These are phyloP conservation scores for Pseudocercospora eumusae DNA, from an alignment of 2,329 filamentous ascomycete genomes.

Conservation along the genomic window DNA sequence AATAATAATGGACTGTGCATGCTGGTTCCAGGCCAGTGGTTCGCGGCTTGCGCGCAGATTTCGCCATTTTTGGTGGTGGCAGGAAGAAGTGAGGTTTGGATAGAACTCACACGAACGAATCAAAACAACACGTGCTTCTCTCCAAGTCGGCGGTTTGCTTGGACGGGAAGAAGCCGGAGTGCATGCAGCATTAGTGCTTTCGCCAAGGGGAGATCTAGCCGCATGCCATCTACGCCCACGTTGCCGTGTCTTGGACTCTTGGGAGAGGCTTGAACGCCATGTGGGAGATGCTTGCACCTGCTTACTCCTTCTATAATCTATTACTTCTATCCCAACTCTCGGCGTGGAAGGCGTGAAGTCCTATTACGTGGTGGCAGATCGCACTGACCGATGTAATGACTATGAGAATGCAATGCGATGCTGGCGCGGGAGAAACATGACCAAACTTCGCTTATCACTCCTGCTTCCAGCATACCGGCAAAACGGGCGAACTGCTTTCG, in stretches of 20 bases:
- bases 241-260: background rate
- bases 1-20: no score
- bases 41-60: constrained; percentile 8
- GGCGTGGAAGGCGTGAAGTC: background rate
- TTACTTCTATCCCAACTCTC: no score
- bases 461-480: background rate
- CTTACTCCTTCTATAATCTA: no score
- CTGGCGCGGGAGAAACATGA: constrained; percentile 1
- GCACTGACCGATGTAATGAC: background rate
- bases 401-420: background rate
- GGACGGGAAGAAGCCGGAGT: background rate
- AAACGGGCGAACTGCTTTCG: background rate
- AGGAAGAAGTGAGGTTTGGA: constrained; percentile 7
- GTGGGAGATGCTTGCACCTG: constrained; percentile 1
- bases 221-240: constrained; percentile 1
- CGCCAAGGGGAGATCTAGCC: background rate
- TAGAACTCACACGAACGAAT: constrained; percentile 4
- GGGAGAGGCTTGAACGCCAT: constrained; percentile 3
- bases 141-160: background rate
- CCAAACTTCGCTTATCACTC: background rate
- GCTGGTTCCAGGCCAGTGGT: background rate
- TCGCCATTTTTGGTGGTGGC: background rate
- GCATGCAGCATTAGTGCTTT: background rate
- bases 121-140: background rate
- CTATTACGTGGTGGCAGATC: background rate